Conservation (phyloP, 2,329 filamentous ascomycete genomes). For the Claviceps sorghi region DNA sequence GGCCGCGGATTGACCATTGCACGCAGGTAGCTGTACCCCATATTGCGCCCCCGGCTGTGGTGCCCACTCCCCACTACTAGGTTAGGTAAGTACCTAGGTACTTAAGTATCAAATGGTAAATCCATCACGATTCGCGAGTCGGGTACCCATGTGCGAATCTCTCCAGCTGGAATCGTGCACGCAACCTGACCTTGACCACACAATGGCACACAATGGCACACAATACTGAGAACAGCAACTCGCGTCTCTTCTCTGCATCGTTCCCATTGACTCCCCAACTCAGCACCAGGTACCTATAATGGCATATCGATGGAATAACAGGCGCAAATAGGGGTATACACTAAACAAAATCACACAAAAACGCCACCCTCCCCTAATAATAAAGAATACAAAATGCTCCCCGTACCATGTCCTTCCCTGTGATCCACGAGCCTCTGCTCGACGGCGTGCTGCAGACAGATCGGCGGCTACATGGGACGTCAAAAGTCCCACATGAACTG, state of each 20-base stretch:
- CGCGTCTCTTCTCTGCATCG: background rate
- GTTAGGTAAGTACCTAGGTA: too few species aligned
- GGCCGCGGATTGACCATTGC: background rate
- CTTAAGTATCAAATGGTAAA: too few species aligned
- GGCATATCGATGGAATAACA: too few species aligned
- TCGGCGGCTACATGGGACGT: background rate
- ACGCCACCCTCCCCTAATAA: background rate
- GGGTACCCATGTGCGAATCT: too few species aligned
- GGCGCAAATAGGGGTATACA: background rate
- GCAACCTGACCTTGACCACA: background rate
- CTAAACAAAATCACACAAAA: background rate
- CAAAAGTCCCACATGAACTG: conserved; percentile 11
- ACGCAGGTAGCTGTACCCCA: background rate
- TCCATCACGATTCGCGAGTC: too few species aligned
- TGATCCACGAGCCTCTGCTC: background rate
- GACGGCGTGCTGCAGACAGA: background rate
- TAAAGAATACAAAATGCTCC: background rate
- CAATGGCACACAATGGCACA: background rate
- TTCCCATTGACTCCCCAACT: too few species aligned
- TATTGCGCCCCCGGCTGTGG: background rate
- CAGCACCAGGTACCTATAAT: too few species aligned
- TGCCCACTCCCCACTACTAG: too few species aligned
- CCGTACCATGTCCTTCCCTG: background rate
- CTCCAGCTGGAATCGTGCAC: background rate
- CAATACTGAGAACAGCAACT: background rate